These are phyloP conservation scores for Hippophae tibetana DNA, from an alignment of 306 rosid genomes.

Conservation along the genomic window DNA sequence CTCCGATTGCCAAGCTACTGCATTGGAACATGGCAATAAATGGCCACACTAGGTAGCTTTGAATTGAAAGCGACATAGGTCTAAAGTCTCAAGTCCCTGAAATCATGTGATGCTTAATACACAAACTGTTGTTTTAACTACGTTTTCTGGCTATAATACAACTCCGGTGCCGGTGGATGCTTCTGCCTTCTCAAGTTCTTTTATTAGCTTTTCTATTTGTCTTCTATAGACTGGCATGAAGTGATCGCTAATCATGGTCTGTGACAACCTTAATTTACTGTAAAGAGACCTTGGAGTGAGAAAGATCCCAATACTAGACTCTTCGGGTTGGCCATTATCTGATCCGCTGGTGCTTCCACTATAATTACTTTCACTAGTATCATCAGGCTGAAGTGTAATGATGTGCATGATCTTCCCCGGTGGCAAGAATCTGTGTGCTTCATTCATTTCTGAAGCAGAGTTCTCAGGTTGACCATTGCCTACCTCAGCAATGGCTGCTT, in stretches of 20 bases:
- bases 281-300: slow-evolving; percentile 71
- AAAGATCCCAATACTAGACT: slow-evolving; percentile 45
- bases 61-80: no score
- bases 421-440: slow-evolving; percentile 73
- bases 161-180: slow-evolving; percentile 10
- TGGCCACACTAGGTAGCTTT: no score
- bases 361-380: slow-evolving; percentile 27
- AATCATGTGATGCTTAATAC: slow-evolving; percentile 1
- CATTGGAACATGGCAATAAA: no score
- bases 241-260: slow-evolving; percentile 92
- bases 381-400: slow-evolving; percentile 30
- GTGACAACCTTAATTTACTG: slow-evolving; percentile 81
- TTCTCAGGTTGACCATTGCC: slow-evolving; percentile 37
- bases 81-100: no score
- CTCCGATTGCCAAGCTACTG: no score
- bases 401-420: slow-evolving; percentile 92
- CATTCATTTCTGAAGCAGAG: slow-evolving; percentile 46
- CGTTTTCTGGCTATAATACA: slow-evolving; percentile 11
- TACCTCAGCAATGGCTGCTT: slow-evolving; percentile 52
- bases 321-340: slow-evolving; percentile 34
- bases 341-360: slow-evolving; percentile 32
- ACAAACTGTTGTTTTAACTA: slow-evolving; percentile 9
- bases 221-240: slow-evolving; percentile 87
- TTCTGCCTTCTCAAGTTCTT: slow-evolving; percentile 57
- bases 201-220: slow-evolving; percentile 64